Evolutionary conservation across 2,329 filamentous ascomycete genomes (phyloP).

Genomic region (Lomentospora prolificans): DNA sequence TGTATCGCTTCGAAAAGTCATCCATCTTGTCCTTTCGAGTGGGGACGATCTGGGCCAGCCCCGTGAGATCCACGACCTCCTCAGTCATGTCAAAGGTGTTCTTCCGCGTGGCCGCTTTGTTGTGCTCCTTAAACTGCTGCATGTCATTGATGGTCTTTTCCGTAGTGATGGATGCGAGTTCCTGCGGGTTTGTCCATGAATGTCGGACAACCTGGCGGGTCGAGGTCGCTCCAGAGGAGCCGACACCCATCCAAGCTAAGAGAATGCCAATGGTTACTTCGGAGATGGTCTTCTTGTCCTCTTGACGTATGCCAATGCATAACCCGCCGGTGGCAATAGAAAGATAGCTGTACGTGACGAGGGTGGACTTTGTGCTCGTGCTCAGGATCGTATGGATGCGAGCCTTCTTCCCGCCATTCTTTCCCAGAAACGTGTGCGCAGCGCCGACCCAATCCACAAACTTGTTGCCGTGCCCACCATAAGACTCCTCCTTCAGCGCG

Average conservation of each 20-base stretch:
- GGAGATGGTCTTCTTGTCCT: constrained; percentile 23
- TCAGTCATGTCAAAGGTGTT: constrained; percentile 11
- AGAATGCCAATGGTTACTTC: constrained; percentile 30
- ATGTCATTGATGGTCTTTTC: constrained; percentile 10
- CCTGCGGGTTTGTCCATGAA: constrained; percentile 9
- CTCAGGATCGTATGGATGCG: constrained; percentile 35
- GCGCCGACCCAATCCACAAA: constrained; percentile 36
- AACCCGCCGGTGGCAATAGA: constrained; percentile 30
- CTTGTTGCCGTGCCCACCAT: constrained; percentile 20
- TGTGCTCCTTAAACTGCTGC: not conserved
- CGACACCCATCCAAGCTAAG: constrained; percentile 25
- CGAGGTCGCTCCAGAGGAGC: constrained; percentile 11
- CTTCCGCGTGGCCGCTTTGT: not conserved
- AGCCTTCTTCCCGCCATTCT: constrained; percentile 19
- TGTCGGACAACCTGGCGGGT: constrained; percentile 8
- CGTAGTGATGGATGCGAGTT: constrained; percentile 10
- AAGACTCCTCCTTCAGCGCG: constrained; percentile 14
- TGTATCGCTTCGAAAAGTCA: constrained; percentile 31
- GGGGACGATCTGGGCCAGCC: constrained; percentile 17
- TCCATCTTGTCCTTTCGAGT: constrained; percentile 15
- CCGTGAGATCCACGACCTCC: constrained; percentile 13
- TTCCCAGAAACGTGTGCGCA: constrained; percentile 22
- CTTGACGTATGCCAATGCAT: constrained; percentile 22
- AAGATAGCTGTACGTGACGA: constrained; percentile 29
- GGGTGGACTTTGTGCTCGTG: constrained; percentile 13